Base-by-base conservation (phyloP, 306 rosid genomes). In the Lablab purpureus region DNA sequence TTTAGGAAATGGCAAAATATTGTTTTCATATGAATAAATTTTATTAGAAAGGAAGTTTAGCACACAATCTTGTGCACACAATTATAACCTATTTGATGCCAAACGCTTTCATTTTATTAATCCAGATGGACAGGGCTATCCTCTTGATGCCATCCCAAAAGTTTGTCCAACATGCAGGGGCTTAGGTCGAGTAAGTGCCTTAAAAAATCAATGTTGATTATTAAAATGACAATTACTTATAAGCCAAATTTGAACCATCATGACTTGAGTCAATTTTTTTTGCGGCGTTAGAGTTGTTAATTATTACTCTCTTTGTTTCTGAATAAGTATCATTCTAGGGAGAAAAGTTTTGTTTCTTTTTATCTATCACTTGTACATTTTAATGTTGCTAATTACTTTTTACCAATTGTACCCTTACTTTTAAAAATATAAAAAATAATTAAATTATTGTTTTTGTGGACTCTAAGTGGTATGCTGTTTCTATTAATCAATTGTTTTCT, bases 151-250 rank as follows among this genome's bases (percentile, higher is more conserved):
- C 79, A 84, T 83, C 82, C 87, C 89, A 79, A 83, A 81, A 78
- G 89, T 87, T 51, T 95, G 99, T 89, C 93, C 91, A 78, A 91
- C 91, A 37, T 93, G 99, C 84, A 83, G 97, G 87, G 99, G 99
- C 73, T 49, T 78, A 78, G 99, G 99, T 78, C 90, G 94, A 81
- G 99, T 95, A 91, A 95, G 99, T 91, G 77, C 79, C 76, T 87
- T 82, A 37, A 52, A 80, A 80, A 59, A 82, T 70, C 74, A 67
- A 59, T 19, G 15, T 51, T 81, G 74, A 75, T 74, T 22, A 81
- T 72, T 41, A 27, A 71, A 80, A 65, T 78, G 25, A 58, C 63
- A 59, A 67, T 34, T 75, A 59, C 40, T 82, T 73, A 25, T 37
- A 41, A 34, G 64, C 37, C 70, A 32, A 64, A 72, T 64, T 87